Evolutionary conservation across 1,284 basidiomycete genomes (phyloP), one percentile per base, ranked within the genome.

Genomic region (Phenoliferia sp.): DNA sequence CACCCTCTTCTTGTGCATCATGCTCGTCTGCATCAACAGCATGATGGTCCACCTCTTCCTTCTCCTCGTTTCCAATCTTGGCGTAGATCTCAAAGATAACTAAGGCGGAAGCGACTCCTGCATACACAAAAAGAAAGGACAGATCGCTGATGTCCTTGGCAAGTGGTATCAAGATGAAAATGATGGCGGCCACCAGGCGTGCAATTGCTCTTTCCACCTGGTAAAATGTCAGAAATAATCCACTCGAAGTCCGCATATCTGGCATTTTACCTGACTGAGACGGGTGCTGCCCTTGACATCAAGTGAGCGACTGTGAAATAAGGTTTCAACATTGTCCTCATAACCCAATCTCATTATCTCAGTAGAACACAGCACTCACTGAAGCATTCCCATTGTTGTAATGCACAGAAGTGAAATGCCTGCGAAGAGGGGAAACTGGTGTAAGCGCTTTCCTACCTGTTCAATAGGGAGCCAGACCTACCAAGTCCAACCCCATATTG

Each of bases 121-220:
- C 48, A 34, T 55, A 62, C 19, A 35, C 36, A 16, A 28, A 26
- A 4, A 62, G 61, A 33, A 62, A 62, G 2, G 48, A 17, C 32
- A 55, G 48, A 33, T 62, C 61, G 48, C 31, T 29, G 1, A 62
- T 10, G 32, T 19, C 26, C 29, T 62, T 54, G 48, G 35, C 44
- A 26, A 62, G n/a, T 10, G 61, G 61, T 33, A 62, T 22, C n/a
- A 62, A 33, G 32, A 39, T n/a, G 32, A 62, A 62, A 16, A 62
- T 62, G 50, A 54, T 22, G 3, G 61, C 48, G 48, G 55, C 61
- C 48, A 55, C 19, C 48, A 31, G n/a, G n/a, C 61, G 61, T 22
- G 35, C 33, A 26, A 59, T 5, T 22, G 58, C 58, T 3, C 58
- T 33, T 1, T 35, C 33, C 12, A 22, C 35, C 56, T 57, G 31